Conservation (phyloP, 2,329 filamentous ascomycete genomes). For the Paecilomyces variotii region DNA sequence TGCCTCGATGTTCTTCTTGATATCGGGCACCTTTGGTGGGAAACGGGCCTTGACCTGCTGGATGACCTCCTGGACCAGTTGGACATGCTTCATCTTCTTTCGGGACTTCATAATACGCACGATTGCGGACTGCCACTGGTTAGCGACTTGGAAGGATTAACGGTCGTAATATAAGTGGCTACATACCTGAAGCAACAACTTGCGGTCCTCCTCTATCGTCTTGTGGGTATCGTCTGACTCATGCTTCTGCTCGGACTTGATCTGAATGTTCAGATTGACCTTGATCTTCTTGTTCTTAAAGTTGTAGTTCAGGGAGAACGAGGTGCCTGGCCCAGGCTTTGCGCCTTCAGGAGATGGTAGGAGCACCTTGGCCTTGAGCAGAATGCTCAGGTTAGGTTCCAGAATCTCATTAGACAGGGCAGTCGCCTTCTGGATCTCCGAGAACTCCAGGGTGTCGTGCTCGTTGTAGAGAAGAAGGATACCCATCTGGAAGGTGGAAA, state of each 20-base stretch:
- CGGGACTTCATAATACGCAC: conserved; percentile 99
- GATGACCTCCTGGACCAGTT: conserved; percentile 91
- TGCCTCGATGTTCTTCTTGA: conserved; percentile 99
- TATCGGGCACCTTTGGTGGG: conserved; percentile 84
- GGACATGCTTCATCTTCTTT: conserved; percentile 96
- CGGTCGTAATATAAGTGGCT: conserved; percentile 3
- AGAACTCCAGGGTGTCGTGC: conserved; percentile 72
- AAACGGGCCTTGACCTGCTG: conserved; percentile 90
- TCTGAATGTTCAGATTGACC: conserved; percentile 88
- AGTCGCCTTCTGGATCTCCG: conserved; percentile 77
- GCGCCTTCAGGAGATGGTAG: conserved; percentile 61
- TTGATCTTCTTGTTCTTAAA: conserved; percentile 99
- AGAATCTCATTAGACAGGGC: conserved; percentile 72
- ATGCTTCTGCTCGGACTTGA: conserved; percentile 92
- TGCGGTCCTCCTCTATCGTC: conserved; percentile 97
- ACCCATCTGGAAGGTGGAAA: conserved; percentile 97
- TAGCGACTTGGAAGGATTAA: conserved; percentile 14
- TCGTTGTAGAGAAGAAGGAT: conserved; percentile 94
- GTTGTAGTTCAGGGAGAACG: conserved; percentile 79
- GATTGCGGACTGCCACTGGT: conserved; percentile 69
- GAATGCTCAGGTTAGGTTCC: conserved; percentile 75
- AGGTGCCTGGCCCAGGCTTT: conserved; percentile 70
- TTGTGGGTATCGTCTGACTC: conserved; percentile 98
- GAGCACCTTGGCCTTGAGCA: conserved; percentile 89
- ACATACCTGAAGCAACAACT: conserved; percentile 89